Base-by-base conservation (phyloP, 768 basidiomycete genomes). In the Dictyophora rubrovolvata region DNA sequence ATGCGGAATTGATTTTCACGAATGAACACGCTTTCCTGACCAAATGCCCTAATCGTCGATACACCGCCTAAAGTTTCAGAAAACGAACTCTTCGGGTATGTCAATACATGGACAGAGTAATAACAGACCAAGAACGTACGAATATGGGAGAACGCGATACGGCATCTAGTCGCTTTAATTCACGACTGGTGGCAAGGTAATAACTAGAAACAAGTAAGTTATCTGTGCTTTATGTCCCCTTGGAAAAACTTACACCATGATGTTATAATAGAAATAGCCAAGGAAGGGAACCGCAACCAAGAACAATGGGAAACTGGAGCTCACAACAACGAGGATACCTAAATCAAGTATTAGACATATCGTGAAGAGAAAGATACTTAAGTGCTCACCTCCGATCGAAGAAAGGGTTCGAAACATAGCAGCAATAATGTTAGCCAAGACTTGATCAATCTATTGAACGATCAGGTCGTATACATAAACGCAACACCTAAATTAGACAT, bases 111-210 rank as follows among this genome's bases (percentile, higher is more conserved):
- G 17, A 23, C 28, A 34, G 22, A 33, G 9, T 3, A 20, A 54
- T 60, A 63, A 53, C 63, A 60, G 58, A 64, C 63, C 70, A 72
- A 28, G 28, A 73, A 14, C 72, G 23, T 33, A 59, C 86, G 69
- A 95, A 94, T 60, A 98, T 91, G 1, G 94, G 93, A 0, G 89
- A 91, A 42, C 89, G 84, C 5, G 90, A 90, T 22, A 91, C 86
- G 0, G 92, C 87, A 63, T 93, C 91, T 14, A 94, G 76, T 14
- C 91, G 87, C 69, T 93, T 92, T 22, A 93, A 77, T 68, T 93
- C 91, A 22, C 91, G 84, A 1, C 87, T 89, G 0, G 90, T 92
- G 2, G 88, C 77, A 8, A 93, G 80, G 68, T 93, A 93, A 70
- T 95, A 95, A 48, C 89, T 92, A 63, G 1, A 34, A 21, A 34